Evolutionary conservation across 2,329 filamentous ascomycete genomes (phyloP), one percentile per base, ranked within the genome.

Genomic region (Monilinia laxa): DNA sequence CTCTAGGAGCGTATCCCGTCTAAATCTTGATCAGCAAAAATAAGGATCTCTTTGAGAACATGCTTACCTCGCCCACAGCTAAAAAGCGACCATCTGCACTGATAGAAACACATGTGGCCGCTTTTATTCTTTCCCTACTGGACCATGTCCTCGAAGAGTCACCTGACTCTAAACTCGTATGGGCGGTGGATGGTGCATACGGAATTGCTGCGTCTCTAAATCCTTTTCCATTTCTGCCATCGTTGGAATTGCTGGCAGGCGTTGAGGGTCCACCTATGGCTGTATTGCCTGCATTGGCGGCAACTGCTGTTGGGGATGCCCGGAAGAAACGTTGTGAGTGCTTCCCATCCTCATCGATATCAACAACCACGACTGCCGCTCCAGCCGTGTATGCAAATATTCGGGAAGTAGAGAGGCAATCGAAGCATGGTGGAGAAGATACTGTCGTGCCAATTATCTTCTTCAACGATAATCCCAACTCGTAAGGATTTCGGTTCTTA

Each of bases 361-460:
- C 88, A 10, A 93, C 92, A 23, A 98, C 86, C 0, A 99, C 92
- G n/a, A 92, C 94, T 54, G 94, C 92, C 12, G 93, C 95, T 65
- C 95, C 95, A 11, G 95, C 94, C 70, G 93, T 93, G 77, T 96
- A 95, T 65, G 93, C 93, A 78, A 98, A 97, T 62, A 83, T 83
- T 66, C 81, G 81, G 64, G 85, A 89, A 16, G 88, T 86, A 52
- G 89, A 82, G 68, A 94, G 87, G 70, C 86, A 88, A 76, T 96
- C 93, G 78, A 99, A 96, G 70, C 91, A 92, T 76, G 90, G 93
- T 52, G 92, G 89, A 5, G 90, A 91, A 71, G 83, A 86, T 70
- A 92, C 94, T 10, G 94, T 98, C 31, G 93, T 96, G 57, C 95
- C 95, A 74, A 98, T 90, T 67, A 98, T 92, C 70, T 92, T 88